Conservation (phyloP, 768 basidiomycete genomes). For the Tricholoma sp. region DNA sequence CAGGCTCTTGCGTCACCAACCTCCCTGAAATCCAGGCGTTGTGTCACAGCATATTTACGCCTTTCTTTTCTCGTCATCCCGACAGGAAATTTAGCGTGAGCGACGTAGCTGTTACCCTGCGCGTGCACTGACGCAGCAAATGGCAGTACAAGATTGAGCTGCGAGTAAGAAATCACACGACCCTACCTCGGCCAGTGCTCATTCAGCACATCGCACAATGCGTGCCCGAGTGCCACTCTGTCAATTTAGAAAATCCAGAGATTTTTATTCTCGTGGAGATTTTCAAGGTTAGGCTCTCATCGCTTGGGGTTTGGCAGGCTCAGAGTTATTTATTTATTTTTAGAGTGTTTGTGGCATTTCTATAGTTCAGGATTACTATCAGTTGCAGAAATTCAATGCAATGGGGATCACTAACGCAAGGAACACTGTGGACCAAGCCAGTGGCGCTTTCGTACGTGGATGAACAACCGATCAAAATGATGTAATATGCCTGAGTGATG, state of each 20-base stretch:
- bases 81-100: slow-evolving; percentile 45
- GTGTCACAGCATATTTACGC: slow-evolving; percentile 47
- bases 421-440: slow-evolving; percentile 25
- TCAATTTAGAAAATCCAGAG: slow-evolving; percentile 63
- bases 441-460: background rate
- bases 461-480: background rate
- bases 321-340: background rate
- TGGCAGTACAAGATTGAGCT: slow-evolving; percentile 78
- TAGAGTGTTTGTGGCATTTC: slow-evolving; percentile 76
- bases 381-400: slow-evolving; percentile 72
- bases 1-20: slow-evolving; percentile 62
- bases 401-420: slow-evolving; percentile 60
- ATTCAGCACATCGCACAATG: slow-evolving; percentile 68
- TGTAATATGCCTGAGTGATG: background rate
- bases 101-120: background rate
- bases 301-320: background rate
- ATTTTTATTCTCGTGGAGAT: slow-evolving; percentile 76
- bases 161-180: slow-evolving; percentile 72
- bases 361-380: slow-evolving; percentile 68
- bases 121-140: background rate
- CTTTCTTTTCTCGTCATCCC: slow-evolving; percentile 45
- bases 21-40: slow-evolving; percentile 62
- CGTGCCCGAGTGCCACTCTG: slow-evolving; percentile 62
- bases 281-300: slow-evolving; percentile 57
- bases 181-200: slow-evolving; percentile 50